Evolutionary conservation across 2,329 filamentous ascomycete species (phyloP).

Genomic region (Sclerotinia spermophila): DNA sequence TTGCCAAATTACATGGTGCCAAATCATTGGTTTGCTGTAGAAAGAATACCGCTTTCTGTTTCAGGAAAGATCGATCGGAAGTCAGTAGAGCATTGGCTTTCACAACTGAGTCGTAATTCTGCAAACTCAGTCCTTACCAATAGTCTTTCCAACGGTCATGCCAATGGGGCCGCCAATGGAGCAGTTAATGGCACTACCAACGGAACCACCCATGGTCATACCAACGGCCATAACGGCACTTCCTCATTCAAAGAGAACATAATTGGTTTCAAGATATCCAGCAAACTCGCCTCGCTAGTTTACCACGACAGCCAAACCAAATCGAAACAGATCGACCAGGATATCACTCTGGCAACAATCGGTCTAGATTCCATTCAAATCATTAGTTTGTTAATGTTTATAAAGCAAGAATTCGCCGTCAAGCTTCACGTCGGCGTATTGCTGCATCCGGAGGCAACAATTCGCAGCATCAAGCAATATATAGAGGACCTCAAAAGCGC

Average conservation of each 20-base stretch:
- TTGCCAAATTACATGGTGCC: slow-evolving; percentile 29
- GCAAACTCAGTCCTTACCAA: background rate
- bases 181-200: background rate
- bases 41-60: slow-evolving; percentile 19
- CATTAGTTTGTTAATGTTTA: slow-evolving; percentile 16
- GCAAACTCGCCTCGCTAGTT: background rate
- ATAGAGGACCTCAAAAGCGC: background rate
- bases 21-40: slow-evolving; percentile 21
- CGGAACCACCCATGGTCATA: background rate
- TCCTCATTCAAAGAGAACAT: background rate
- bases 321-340: background rate
- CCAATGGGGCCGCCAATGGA: background rate
- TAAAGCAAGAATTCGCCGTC: slow-evolving; percentile 15
- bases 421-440: slow-evolving; percentile 7
- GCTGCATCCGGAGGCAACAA: slow-evolving; percentile 15
- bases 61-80: slow-evolving; percentile 29
- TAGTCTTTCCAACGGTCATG: background rate
- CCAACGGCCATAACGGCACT: background rate
- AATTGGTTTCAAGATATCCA: slow-evolving; percentile 11
- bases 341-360: slow-evolving; percentile 1
- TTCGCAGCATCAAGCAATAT: background rate
- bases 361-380: slow-evolving; percentile 18
- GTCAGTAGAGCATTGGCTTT: slow-evolving; percentile 18
- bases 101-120: slow-evolving; percentile 1
- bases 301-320: background rate